Evolutionary conservation across 2,329 filamentous ascomycete genomes (phyloP).

Genomic region (Ascochyta viciae-villosae): DNA sequence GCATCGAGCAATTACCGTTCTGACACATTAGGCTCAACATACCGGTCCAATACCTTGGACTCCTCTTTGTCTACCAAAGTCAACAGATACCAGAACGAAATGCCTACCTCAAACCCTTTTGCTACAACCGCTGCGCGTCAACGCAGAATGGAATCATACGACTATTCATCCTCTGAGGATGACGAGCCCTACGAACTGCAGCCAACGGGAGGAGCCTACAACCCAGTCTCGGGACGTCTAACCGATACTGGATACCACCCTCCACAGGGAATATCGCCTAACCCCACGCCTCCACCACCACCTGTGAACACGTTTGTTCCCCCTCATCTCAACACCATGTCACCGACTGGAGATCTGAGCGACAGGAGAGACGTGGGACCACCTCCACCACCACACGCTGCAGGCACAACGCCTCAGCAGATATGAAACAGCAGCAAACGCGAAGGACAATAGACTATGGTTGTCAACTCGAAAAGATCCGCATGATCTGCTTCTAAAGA

Average conservation of each 20-base stretch:
- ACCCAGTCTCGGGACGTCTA: slow-evolving; percentile 42
- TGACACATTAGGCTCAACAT: slow-evolving; percentile 30
- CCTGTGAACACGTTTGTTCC: slow-evolving; percentile 19
- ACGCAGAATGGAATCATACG: slow-evolving; percentile 44
- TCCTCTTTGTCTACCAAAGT: slow-evolving; percentile 41
- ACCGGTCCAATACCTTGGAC: slow-evolving; percentile 19
- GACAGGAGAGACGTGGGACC: slow-evolving; percentile 35
- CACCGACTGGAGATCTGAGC: slow-evolving; percentile 39
- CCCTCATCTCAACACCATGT: slow-evolving; percentile 20
- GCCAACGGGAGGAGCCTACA: slow-evolving; percentile 36
- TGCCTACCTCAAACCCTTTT: slow-evolving; percentile 45
- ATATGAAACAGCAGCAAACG: slow-evolving; percentile 21
- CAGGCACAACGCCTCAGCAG: slow-evolving; percentile 38
- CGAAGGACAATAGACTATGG: neutral
- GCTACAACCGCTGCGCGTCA: slow-evolving; percentile 30
- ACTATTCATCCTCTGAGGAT: slow-evolving; percentile 50
- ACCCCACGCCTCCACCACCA: slow-evolving; percentile 43
- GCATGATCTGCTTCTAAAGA: slow-evolving; percentile 3
- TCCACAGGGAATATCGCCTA: slow-evolving; percentile 37
- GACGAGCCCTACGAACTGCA: slow-evolving; percentile 48
- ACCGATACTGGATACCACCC: slow-evolving; percentile 48
- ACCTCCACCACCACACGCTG: slow-evolving; percentile 39
- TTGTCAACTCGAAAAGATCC: slow-evolving; percentile 6
- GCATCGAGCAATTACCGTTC: slow-evolving; percentile 39
- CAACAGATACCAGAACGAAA: slow-evolving; percentile 41